phyloP scores from a whole-genome alignment of 2,329 filamentous ascomycete species.

The Penicillium italicum region DNA sequence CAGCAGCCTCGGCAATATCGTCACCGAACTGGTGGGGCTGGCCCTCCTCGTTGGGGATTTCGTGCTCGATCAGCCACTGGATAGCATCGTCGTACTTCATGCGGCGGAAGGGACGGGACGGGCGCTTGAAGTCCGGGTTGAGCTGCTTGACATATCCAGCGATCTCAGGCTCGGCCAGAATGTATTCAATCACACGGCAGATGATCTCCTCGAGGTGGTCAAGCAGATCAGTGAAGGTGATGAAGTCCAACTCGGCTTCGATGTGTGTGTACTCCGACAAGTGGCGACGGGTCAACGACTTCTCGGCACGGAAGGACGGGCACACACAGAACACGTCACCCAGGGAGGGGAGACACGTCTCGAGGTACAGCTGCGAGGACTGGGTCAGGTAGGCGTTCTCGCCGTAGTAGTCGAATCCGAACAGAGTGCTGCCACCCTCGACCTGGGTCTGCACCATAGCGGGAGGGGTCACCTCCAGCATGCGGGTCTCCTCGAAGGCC shows the following conservation, averaged over 20 bases:
- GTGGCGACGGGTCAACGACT: constrained; percentile 89
- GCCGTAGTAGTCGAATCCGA: constrained; percentile 83
- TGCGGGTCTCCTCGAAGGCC: constrained; percentile 70
- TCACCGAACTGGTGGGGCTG: constrained; percentile 89
- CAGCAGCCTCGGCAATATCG: constrained; percentile 95
- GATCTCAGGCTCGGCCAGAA: constrained; percentile 68
- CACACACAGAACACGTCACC: constrained; percentile 98
- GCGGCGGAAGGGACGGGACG: constrained; percentile 80
- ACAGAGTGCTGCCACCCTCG: constrained; percentile 87
- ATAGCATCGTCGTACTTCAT: constrained; percentile 96
- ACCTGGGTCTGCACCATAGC: constrained; percentile 93
- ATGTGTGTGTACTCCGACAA: constrained; percentile 95
- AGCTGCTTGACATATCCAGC: constrained; percentile 73
- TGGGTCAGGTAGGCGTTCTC: constrained; percentile 92
- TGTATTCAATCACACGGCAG: constrained; percentile 76
- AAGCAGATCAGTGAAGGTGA: constrained; percentile 85
- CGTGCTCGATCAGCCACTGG: constrained; percentile 83
- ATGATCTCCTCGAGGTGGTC: constrained; percentile 82
- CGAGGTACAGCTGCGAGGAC: constrained; percentile 94
- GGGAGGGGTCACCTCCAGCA: constrained; percentile 82
- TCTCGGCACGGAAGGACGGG: constrained; percentile 98
- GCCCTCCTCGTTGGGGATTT: constrained; percentile 90
- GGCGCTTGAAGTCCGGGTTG: constrained; percentile 85
- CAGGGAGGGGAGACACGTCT: constrained; percentile 84
- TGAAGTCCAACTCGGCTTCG: constrained; percentile 94